Conservation (phyloP, 2,329 filamentous ascomycete species). For the Cercospora zeae-maydis region DNA sequence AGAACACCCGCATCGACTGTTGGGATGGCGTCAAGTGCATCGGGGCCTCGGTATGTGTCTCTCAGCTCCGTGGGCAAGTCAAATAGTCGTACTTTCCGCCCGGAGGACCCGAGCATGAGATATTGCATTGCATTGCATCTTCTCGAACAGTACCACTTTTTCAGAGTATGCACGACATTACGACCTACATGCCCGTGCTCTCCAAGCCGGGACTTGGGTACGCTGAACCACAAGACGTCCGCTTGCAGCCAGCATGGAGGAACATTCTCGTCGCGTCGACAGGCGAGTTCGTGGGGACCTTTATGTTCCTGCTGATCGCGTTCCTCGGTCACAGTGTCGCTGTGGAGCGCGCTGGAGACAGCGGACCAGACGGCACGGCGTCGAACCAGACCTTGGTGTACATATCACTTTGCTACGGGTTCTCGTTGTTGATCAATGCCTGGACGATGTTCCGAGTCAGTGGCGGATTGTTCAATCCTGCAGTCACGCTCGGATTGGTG, state of each 20-base stretch:
- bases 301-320: constrained; percentile 37
- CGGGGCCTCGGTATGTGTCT: not conserved
- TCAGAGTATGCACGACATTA: not conserved
- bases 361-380: constrained; percentile 20
- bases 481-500: constrained; percentile 34
- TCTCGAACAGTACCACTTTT: not conserved
- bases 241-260: constrained; percentile 9
- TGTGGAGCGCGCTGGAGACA: constrained; percentile 24
- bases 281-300: constrained; percentile 38
- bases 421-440: constrained; percentile 32
- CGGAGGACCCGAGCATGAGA: not conserved
- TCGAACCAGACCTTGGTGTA: constrained; percentile 32
- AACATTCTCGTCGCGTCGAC: constrained; percentile 27
- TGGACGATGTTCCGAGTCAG: constrained; percentile 35
- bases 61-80: not conserved
- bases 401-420: constrained; percentile 31
- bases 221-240: not conserved
- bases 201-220: constrained; percentile 8
- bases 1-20: not conserved
- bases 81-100: not conserved
- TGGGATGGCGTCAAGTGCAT: not conserved
- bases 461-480: constrained; percentile 34
- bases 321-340: constrained; percentile 31
- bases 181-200: not conserved
- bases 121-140: not conserved